Evolutionary conservation across 2,329 filamentous ascomycete genomes (phyloP), one percentile per base, ranked within the genome.

Genomic region (Alternaria rosae): DNA sequence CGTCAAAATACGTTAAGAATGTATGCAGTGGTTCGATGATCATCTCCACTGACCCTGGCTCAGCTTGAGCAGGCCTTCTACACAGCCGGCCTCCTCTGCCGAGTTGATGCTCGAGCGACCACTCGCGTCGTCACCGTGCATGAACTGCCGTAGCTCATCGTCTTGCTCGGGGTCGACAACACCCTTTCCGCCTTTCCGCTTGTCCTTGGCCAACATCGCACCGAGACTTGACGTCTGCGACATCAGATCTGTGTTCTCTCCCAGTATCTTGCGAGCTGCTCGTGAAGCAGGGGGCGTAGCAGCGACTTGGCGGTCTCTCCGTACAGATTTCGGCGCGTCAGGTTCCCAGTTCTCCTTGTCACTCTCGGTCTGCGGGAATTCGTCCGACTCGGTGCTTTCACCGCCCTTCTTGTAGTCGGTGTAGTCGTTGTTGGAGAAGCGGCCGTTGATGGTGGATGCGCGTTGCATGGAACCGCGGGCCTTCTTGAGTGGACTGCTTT

Each of bases 291-390:
- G 63, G 65, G 79, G 54, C 80, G 71, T 71, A 38, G 58, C 52
- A 58, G 63, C 47, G 38, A 73, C 52, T 6, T 72, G 61, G 6
- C 69, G 64, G 41, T 67, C 50, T 9, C 74, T 71, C 20, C 71
- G 71, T 23, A 78, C 82, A 59, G 72, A 67, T 54, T 67, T 69
- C 13, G 69, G 62, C 53, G 75, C 67, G 15, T 78, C 70, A n/a
- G 86, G 86, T 42, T 85, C 80, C 87, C 93, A 96, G 75, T 98
- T 98, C 82, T 98, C 94, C 81, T 98, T 98, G 78, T 98, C 94
- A 1, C 93, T 97, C 72, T 97, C 94, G 51, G 88, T 77, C 81
- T 87, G 87, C 76, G 70, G 83, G 70, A 78, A 83, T 78, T 83
- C 80, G 23, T 85, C 82, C 38, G 80, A 79, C 69, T 83, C 82